Conservation (phyloP, 75 land plant species). For the Pseudotsuga menziesii region DNA sequence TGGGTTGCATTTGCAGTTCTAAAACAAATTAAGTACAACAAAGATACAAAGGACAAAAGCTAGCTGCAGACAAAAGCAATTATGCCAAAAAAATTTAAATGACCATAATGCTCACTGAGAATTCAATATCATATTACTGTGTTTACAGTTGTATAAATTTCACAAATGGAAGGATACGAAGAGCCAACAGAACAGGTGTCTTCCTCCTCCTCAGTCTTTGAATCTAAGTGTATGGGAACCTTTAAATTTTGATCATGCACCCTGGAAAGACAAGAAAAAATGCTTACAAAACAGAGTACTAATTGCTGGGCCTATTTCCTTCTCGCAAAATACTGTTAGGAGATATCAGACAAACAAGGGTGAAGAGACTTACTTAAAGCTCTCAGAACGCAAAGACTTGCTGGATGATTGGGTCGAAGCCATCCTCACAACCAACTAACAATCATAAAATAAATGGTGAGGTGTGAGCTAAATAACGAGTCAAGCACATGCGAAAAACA, state of each 20-base stretch:
- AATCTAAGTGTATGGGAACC: constrained; percentile 13
- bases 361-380: constrained; percentile 7
- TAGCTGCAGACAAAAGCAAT: not conserved
- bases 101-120: not conserved
- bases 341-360: not conserved
- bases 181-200: constrained; percentile 43
- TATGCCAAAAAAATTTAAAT: not conserved
- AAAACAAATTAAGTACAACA: not conserved
- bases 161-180: constrained; percentile 37
- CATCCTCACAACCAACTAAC: constrained; percentile 1
- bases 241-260: constrained; percentile 7
- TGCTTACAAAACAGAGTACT: not conserved
- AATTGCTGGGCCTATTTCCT: not conserved
- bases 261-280: not conserved
- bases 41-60: not conserved
- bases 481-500: not conserved
- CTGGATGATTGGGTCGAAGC: not conserved
- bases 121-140: not conserved
- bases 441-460: not conserved
- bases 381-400: constrained; percentile 2
- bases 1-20: not conserved
- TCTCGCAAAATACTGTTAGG: not conserved
- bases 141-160: not conserved
- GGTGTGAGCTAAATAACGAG: not conserved
- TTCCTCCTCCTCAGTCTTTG: constrained; percentile 41